phyloP scores from a whole-genome alignment of 2,329 filamentous ascomycete genomes.

The Aspergillus novofumigatus region DNA sequence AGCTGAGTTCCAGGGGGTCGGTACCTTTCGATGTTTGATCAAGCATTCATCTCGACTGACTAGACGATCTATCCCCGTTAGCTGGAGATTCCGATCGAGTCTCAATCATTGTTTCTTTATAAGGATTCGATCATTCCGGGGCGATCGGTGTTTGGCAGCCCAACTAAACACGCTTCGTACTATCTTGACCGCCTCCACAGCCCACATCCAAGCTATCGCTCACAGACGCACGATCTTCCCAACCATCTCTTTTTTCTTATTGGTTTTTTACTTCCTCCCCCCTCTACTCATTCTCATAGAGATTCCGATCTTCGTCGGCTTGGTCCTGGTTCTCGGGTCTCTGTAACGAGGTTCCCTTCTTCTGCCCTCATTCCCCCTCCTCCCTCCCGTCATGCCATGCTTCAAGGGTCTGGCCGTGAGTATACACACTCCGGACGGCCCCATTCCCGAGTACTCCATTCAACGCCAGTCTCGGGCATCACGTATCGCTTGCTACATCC shows the following conservation, averaged over 20 bases:
- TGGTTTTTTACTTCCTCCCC: neutral
- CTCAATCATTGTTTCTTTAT: neutral
- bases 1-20: neutral
- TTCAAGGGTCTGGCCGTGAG: slow-evolving; percentile 99
- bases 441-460: slow-evolving; percentile 87
- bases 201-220: slow-evolving; percentile 12
- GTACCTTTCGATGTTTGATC: neutral
- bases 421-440: slow-evolving; percentile 77
- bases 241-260: slow-evolving; percentile 1
- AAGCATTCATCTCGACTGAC: neutral
- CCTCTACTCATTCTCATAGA: neutral
- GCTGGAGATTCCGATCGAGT: neutral
- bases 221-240: slow-evolving; percentile 3
- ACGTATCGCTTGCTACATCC: slow-evolving; percentile 95
- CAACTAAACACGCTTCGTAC: slow-evolving; percentile 5
- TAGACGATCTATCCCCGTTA: neutral
- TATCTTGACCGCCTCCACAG: slow-evolving; percentile 25
- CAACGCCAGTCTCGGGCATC: slow-evolving; percentile 89
- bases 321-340: neutral
- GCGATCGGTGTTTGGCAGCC: neutral
- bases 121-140: neutral
- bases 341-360: neutral
- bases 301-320: neutral
- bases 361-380: neutral
- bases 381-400: slow-evolving; percentile 67